These are phyloP conservation scores for Phytophthora europaea DNA, from an alignment of 352 stramenopile genomes.

Conservation along the genomic window DNA sequence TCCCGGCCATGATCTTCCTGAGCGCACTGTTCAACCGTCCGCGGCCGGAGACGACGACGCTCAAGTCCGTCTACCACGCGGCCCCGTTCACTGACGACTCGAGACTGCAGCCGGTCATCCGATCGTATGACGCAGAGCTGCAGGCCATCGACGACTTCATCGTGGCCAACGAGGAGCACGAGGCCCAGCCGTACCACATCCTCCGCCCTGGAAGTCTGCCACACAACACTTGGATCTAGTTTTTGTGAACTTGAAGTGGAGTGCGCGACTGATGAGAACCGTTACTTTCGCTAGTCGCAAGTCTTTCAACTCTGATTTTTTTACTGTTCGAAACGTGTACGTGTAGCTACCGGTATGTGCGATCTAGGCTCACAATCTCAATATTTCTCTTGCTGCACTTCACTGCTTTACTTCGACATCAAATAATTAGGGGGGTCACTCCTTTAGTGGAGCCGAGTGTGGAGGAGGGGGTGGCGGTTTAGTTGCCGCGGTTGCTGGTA, in stretches of 20 bases:
- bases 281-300: slow-evolving; percentile 15
- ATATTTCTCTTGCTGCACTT: slow-evolving; percentile 15
- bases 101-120: slow-evolving; percentile 31
- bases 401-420: slow-evolving; percentile 25
- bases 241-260: background rate
- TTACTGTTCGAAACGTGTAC: slow-evolving; percentile 1
- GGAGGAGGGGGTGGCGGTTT: background rate
- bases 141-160: slow-evolving; percentile 42
- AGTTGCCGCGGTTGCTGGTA: slow-evolving; percentile 37
- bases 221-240: slow-evolving; percentile 51
- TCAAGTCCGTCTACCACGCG: slow-evolving; percentile 36
- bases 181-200: slow-evolving; percentile 43
- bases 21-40: slow-evolving; percentile 46
- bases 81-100: slow-evolving; percentile 38
- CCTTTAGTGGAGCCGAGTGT: too few species aligned
- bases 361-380: background rate
- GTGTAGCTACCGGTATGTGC: background rate
- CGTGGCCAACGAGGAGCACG: slow-evolving; percentile 27
- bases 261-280: slow-evolving; percentile 9
- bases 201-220: slow-evolving; percentile 42
- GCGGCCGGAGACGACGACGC: slow-evolving; percentile 36
- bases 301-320: slow-evolving; percentile 20
- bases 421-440: slow-evolving; percentile 38
- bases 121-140: slow-evolving; percentile 34
- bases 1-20: slow-evolving; percentile 39